Conservation (phyloP, 805 yeast genomes). For the Pichia exigua region DNA sequence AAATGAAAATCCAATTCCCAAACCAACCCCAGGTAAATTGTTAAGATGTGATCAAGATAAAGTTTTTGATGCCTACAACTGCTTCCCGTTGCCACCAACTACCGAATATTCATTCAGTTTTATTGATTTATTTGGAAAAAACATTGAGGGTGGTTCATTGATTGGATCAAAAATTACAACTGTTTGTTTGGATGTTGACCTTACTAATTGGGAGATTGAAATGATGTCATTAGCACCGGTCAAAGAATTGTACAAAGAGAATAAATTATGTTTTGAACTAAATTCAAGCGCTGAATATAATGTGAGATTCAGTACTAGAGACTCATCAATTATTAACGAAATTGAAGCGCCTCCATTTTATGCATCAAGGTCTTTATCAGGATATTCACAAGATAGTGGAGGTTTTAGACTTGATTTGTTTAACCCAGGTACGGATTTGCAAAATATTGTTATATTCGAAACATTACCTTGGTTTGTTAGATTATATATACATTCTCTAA, state of each 20-base stretch:
- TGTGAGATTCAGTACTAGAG: conserved; percentile 34
- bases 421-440: conserved; percentile 50
- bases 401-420: conserved; percentile 72
- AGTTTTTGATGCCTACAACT: conserved; percentile 51
- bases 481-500: conserved; percentile 65
- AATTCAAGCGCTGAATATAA: conserved; percentile 25
- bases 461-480: conserved; percentile 91
- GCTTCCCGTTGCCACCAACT: conserved; percentile 67
- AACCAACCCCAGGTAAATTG: conserved; percentile 63
- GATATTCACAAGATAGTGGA: conserved; percentile 86
- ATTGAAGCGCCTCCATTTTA: conserved; percentile 49
- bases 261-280: conserved; percentile 20
- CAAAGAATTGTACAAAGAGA: background rate
- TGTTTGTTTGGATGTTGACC: conserved; percentile 36
- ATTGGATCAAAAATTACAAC: conserved; percentile 38
- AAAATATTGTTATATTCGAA: conserved; percentile 61
- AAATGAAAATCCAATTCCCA: conserved; percentile 64
- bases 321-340: conserved; percentile 37
- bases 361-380: conserved; percentile 83
- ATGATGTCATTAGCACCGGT: conserved; percentile 8
- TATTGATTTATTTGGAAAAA: conserved; percentile 61
- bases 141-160: conserved; percentile 56
- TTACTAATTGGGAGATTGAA: conserved; percentile 37
- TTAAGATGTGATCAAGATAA: conserved; percentile 67
- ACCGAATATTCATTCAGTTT: conserved; percentile 43